Conservation (phyloP, 352 stramenopile genomes). For the Globisporangium viniferum region DNA sequence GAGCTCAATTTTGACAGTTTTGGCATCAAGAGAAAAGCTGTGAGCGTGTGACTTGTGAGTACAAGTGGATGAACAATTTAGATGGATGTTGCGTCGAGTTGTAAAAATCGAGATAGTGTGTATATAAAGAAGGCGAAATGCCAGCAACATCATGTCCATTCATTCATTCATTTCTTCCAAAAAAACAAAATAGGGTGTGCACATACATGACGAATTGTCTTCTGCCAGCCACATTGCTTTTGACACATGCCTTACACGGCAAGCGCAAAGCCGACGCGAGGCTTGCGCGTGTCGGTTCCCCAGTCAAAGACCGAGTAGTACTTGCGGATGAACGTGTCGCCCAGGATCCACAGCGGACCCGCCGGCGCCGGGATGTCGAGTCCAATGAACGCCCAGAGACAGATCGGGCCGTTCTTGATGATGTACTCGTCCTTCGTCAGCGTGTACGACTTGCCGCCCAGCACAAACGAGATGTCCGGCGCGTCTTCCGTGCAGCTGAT, state of each 20-base stretch:
- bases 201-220: neutral
- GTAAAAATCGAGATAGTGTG: constrained; percentile 8
- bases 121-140: neutral
- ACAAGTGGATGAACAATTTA: neutral
- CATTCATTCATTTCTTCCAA: constrained; percentile 1
- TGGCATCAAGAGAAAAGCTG: neutral
- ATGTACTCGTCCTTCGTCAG: constrained; percentile 89
- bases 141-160: neutral
- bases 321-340: constrained; percentile 92
- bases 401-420: constrained; percentile 54
- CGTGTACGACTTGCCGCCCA: constrained; percentile 84
- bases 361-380: constrained; percentile 11
- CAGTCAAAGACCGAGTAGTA: constrained; percentile 92
- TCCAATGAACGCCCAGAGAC: constrained; percentile 17
- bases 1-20: constrained; percentile 13
- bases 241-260: constrained; percentile 25
- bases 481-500: constrained; percentile 86
- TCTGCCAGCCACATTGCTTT: neutral
- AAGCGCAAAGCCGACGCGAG: constrained; percentile 75
- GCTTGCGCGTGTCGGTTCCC: constrained; percentile 43
- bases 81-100: neutral
- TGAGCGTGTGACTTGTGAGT: neutral
- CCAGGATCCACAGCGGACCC: constrained; percentile 39
- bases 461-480: constrained; percentile 87
- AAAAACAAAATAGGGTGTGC: neutral